phyloP scores from a whole-genome alignment of 805 yeast genomes.

The Wickerhamomyces mucosus region DNA sequence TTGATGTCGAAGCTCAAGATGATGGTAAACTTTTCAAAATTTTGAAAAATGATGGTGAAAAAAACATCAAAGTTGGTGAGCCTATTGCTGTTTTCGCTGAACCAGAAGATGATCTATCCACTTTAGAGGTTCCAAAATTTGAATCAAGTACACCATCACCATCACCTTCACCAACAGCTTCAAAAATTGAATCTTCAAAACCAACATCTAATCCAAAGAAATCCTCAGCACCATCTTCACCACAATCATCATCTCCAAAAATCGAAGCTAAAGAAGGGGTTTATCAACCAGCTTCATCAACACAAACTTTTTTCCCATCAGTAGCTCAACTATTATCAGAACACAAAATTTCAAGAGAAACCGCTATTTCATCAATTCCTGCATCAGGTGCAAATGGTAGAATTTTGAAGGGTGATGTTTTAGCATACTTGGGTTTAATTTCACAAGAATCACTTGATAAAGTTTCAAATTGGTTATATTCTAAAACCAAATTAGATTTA shows the following conservation, averaged over 20 bases:
- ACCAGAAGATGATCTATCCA: slow-evolving; percentile 68
- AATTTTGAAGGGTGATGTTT: slow-evolving; percentile 82
- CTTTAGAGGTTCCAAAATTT: slow-evolving; percentile 46
- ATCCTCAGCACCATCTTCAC: slow-evolving; percentile 4
- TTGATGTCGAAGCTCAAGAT: slow-evolving; percentile 82
- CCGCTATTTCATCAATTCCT: slow-evolving; percentile 60
- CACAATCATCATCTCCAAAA: slow-evolving; percentile 8
- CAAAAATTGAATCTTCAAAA: slow-evolving; percentile 1
- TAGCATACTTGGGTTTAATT: slow-evolving; percentile 73
- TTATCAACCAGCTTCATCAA: slow-evolving; percentile 44
- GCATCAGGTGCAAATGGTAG: slow-evolving; percentile 91
- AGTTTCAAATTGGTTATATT: slow-evolving; percentile 47
- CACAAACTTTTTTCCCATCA: slow-evolving; percentile 68
- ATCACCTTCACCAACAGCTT: slow-evolving; percentile 9
- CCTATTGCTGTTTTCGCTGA: slow-evolving; percentile 89
- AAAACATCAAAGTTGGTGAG: slow-evolving; percentile 74
- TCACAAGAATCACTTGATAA: slow-evolving; percentile 41
- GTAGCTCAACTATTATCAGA: slow-evolving; percentile 56
- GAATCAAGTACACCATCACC: slow-evolving; percentile 13
- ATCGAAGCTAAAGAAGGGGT: slow-evolving; percentile 14
- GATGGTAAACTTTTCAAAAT: slow-evolving; percentile 87
- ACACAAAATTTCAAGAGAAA: slow-evolving; percentile 55
- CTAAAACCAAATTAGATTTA: slow-evolving; percentile 58
- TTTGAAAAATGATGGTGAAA: slow-evolving; percentile 56
- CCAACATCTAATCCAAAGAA: slow-evolving; percentile 7